Percentiles rank a stretch among this genome's conserved stretches.
phyloP scores from a whole-genome alignment of 441 rosid species.

The Hypseocharis bilobata region DNA sequence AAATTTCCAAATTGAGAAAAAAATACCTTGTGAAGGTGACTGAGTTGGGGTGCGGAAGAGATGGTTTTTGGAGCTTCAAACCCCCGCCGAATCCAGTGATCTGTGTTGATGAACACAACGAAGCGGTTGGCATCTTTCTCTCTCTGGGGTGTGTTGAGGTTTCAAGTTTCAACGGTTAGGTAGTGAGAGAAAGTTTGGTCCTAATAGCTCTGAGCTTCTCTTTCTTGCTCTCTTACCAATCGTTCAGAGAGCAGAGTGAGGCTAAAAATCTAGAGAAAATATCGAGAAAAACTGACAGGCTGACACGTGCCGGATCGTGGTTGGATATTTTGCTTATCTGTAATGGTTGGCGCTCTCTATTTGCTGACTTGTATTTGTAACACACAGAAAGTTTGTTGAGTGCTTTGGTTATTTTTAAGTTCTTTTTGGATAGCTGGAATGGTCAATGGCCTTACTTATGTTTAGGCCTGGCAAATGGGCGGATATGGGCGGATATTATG shows the following conservation, averaged over 20 bases:
- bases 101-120: conserved; percentile 51
- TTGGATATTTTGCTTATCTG: conserved; percentile 40
- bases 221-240: background rate
- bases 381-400: no score
- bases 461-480: no score
- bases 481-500: no score
- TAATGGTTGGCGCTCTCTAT: conserved; percentile 47
- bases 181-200: conserved; percentile 22
- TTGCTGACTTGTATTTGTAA: conserved; percentile 37
- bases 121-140: conserved; percentile 38
- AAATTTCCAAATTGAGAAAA: background rate
- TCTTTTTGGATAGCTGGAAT: no score
- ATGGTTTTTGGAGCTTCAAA: conserved; percentile 31
- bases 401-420: no score
- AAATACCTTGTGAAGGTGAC: conserved; percentile 38
- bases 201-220: background rate
- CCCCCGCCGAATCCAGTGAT: conserved; percentile 41
- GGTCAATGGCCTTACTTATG: no score
- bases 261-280: conserved; percentile 21
- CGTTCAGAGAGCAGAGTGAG: conserved; percentile 14
- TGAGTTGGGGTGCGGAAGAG: conserved; percentile 33
- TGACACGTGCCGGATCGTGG: conserved; percentile 39
- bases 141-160: background rate
- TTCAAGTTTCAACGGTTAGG: conserved; percentile 27
- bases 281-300: conserved; percentile 1